A percentile compares a stretch with the other conserved stretches of the same genome.
These are phyloP conservation scores for Penicillium arizonense DNA, from an alignment of 495 filamentous ascomycete genomes.

Conservation along the genomic window DNA sequence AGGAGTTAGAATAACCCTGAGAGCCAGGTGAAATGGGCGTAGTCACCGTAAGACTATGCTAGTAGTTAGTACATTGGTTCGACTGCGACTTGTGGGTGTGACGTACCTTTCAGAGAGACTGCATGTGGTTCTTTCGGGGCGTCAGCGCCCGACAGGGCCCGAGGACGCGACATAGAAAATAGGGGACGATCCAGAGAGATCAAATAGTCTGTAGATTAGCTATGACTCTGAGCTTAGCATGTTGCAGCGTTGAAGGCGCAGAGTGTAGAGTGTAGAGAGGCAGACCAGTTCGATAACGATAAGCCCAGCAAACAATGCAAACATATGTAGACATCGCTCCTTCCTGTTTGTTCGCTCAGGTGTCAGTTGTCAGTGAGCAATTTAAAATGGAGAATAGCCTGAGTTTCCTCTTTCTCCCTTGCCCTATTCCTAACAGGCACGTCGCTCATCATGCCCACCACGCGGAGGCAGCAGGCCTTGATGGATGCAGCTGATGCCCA, in stretches of 20 bases:
- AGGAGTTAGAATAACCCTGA: conserved; percentile 11
- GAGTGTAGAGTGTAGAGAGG: too few relatives aligned
- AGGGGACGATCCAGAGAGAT: not conserved
- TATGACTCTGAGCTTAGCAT: too few relatives aligned
- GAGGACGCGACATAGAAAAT: conserved; percentile 39
- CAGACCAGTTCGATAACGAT: conserved; percentile 16
- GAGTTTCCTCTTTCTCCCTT: too few relatives aligned
- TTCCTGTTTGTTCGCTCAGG: not conserved
- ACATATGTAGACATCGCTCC: conserved; percentile 15
- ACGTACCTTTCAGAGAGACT: conserved; percentile 76
- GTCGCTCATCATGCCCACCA: too few relatives aligned
- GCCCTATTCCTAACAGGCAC: too few relatives aligned
- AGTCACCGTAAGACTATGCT: conserved; percentile 45
- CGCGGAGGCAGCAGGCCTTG: too few relatives aligned
- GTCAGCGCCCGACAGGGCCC: conserved; percentile 50
- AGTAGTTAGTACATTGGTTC: conserved; percentile 1
- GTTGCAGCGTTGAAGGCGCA: too few relatives aligned
- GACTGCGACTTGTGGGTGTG: not conserved
- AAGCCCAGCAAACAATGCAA: conserved; percentile 22
- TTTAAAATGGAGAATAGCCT: too few relatives aligned
- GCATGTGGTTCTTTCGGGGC: conserved; percentile 76
- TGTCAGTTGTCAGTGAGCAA: too few relatives aligned
- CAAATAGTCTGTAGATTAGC: too few relatives aligned
- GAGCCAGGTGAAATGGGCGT: not conserved
- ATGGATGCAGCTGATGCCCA: too few relatives aligned